Conservation (phyloP, 495 filamentous ascomycete species). For the Aspergillus homomorphus region DNA sequence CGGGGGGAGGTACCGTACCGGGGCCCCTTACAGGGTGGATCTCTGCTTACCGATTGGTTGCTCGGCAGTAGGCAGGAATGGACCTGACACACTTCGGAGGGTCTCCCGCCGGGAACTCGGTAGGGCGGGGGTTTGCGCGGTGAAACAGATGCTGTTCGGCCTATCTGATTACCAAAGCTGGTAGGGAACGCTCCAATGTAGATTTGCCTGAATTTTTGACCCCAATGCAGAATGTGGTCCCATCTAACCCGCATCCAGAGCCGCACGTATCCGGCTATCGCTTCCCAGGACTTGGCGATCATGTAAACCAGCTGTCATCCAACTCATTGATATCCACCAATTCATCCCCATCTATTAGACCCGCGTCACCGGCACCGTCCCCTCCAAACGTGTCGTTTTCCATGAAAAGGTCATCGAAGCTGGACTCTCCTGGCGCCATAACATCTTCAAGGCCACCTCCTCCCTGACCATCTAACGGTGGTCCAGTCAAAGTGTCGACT, state of each 20-base stretch:
- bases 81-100: background rate
- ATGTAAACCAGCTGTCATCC: conserved; percentile 46
- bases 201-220: background rate
- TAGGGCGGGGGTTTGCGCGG: background rate
- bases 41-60: conserved; percentile 4
- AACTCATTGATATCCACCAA: conserved; percentile 46
- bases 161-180: background rate
- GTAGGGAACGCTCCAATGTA: background rate
- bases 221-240: background rate
- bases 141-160: background rate
- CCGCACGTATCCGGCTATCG: background rate
- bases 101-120: background rate
- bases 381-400: conserved; percentile 40
- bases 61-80: background rate
- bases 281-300: conserved; percentile 6
- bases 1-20: background rate
- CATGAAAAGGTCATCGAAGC: conserved; percentile 51
- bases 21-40: conserved; percentile 4
- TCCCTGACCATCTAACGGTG: conserved; percentile 7
- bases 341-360: conserved; percentile 38
- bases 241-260: background rate
- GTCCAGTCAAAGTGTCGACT: conserved; percentile 7
- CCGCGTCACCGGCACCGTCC: conserved; percentile 32
- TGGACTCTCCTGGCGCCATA: conserved; percentile 47
- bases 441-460: conserved; percentile 33